These are phyloP conservation scores for Yamadazyma triangularis DNA, from an alignment of 1,139 yeast species.

Conservation along the genomic window DNA sequence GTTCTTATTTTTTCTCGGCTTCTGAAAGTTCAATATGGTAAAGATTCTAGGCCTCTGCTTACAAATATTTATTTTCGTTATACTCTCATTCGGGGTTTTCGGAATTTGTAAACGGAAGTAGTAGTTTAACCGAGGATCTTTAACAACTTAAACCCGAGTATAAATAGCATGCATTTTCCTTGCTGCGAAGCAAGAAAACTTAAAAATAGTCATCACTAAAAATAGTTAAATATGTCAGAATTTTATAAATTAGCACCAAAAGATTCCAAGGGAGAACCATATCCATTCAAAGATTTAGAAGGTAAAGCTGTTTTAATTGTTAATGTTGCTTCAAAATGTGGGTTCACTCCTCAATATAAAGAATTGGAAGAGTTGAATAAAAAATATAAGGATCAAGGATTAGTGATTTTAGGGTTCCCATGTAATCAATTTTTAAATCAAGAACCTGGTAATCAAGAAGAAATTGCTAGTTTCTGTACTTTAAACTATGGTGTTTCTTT, in stretches of 20 bases:
- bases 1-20: too few species aligned
- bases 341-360: slow-evolving; percentile 75
- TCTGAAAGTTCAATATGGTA: too few species aligned
- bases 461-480: slow-evolving; percentile 36
- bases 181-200: not conserved
- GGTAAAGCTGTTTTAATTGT: slow-evolving; percentile 91
- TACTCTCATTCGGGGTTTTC: too few species aligned
- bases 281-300: slow-evolving; percentile 62
- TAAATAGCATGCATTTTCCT: not conserved
- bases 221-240: slow-evolving; percentile 21
- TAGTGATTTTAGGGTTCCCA: slow-evolving; percentile 87
- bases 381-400: slow-evolving; percentile 70
- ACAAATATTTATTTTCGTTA: too few species aligned
- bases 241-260: slow-evolving; percentile 40
- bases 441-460: slow-evolving; percentile 42
- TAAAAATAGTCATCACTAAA: not conserved
- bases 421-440: slow-evolving; percentile 62
- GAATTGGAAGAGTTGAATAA: slow-evolving; percentile 81
- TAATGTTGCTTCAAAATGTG: slow-evolving; percentile 91
- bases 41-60: too few species aligned
- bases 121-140: not conserved
- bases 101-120: not conserved
- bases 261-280: slow-evolving; percentile 53
- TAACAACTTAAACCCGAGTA: too few species aligned
- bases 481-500: slow-evolving; percentile 60